Percentiles rank a stretch among this genome's conserved stretches.
These are phyloP conservation scores for Whalleya microplaca DNA, from an alignment of 2,329 filamentous ascomycete species.

Conservation along the genomic window DNA sequence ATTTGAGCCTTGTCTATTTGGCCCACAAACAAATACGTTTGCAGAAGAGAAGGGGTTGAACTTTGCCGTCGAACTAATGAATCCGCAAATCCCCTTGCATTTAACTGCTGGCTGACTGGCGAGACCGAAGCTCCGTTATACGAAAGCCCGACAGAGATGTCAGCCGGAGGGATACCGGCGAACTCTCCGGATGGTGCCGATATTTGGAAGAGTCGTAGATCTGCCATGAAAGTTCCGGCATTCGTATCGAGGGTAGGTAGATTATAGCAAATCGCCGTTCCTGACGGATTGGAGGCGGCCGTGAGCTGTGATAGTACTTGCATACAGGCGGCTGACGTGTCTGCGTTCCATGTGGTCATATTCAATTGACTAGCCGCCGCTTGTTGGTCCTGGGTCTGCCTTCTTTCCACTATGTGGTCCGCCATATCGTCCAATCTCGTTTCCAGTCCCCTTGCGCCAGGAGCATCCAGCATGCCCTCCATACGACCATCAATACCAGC, in stretches of 20 bases:
- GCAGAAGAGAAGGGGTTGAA: slow-evolving; percentile 50
- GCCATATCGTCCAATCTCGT: slow-evolving; percentile 18
- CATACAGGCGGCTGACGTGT: slow-evolving; percentile 63
- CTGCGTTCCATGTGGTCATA: slow-evolving; percentile 58
- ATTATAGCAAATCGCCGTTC: slow-evolving; percentile 83
- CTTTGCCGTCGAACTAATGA: slow-evolving; percentile 25
- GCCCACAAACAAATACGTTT: slow-evolving; percentile 70
- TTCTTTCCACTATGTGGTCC: slow-evolving; percentile 21
- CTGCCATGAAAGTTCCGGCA: slow-evolving; percentile 75
- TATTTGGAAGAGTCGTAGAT: slow-evolving; percentile 74
- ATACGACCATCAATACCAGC: slow-evolving; percentile 36
- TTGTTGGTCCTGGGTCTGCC: slow-evolving; percentile 17
- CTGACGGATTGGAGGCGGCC: slow-evolving; percentile 71
- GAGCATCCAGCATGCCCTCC: slow-evolving; percentile 18
- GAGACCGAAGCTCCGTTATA: slow-evolving; percentile 60
- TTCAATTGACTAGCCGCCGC: slow-evolving; percentile 45
- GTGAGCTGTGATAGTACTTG: slow-evolving; percentile 57
- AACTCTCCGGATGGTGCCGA: slow-evolving; percentile 61
- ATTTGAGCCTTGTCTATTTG: slow-evolving; percentile 65
- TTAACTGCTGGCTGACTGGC: slow-evolving; percentile 40
- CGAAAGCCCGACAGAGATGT: slow-evolving; percentile 58
- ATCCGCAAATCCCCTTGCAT: slow-evolving; percentile 23
- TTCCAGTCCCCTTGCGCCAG: slow-evolving; percentile 16
- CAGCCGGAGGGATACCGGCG: slow-evolving; percentile 51
- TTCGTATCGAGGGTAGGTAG: slow-evolving; percentile 69